These are phyloP conservation scores for Monilinia vaccinii-corymbosi DNA, from an alignment of 2,329 filamentous ascomycete species.

Conservation along the genomic window DNA sequence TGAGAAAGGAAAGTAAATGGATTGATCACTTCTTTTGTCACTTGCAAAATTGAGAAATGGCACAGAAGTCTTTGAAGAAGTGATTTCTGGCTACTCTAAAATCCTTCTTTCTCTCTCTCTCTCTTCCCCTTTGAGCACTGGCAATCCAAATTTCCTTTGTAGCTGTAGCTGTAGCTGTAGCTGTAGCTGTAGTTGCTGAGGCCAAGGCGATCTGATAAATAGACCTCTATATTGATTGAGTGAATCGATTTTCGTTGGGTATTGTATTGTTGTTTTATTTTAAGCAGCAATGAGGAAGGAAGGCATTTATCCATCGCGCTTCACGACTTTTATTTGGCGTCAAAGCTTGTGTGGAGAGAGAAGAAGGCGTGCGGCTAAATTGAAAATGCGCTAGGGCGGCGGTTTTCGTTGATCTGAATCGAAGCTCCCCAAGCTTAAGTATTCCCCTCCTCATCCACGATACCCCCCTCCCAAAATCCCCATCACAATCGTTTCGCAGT, in stretches of 20 bases:
- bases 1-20: slow-evolving; percentile 18
- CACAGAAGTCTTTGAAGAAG: slow-evolving; percentile 30
- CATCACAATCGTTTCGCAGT: not conserved
- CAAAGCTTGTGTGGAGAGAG: slow-evolving; percentile 10
- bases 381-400: slow-evolving; percentile 7
- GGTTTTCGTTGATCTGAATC: slow-evolving; percentile 5
- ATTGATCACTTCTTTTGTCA: slow-evolving; percentile 13
- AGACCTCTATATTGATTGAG: not conserved
- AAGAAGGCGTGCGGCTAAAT: slow-evolving; percentile 6
- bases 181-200: not conserved
- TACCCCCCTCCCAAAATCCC: not conserved
- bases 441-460: not conserved
- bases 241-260: not conserved
- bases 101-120: slow-evolving; percentile 9
- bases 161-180: too few relatives aligned
- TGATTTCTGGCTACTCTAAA: slow-evolving; percentile 30
- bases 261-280: not conserved
- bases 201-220: not conserved
- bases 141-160: slow-evolving; percentile 3
- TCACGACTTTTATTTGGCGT: not conserved
- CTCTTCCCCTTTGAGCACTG: not conserved
- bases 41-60: slow-evolving; percentile 19
- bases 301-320: slow-evolving; percentile 1
- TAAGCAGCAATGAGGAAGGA: not conserved
- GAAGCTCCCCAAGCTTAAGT: slow-evolving; percentile 1